Evolutionary conservation across 73 alveolate species (phyloP).

Genomic region (Loxodes magnus): DNA sequence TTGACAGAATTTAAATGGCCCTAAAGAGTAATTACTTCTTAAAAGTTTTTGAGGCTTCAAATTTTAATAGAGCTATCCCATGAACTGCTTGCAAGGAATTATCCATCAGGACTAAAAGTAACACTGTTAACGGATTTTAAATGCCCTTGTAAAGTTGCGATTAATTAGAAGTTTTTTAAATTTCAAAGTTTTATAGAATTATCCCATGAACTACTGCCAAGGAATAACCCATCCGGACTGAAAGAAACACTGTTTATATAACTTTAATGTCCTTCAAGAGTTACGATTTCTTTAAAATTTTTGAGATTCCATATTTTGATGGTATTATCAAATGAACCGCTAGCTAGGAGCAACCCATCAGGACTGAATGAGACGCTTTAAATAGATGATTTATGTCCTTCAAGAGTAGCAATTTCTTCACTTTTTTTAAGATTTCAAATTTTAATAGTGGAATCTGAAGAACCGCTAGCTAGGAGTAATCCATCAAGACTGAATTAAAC

Average conservation of each 20-base stretch:
- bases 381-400: background rate
- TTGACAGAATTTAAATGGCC: background rate
- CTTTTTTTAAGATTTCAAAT: background rate
- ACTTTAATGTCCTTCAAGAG: conserved; percentile 1
- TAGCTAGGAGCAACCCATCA: no score
- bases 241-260: background rate
- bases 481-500: background rate
- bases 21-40: background rate
- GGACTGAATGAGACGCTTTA: no score
- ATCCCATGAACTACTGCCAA: background rate
- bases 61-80: background rate
- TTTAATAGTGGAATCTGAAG: background rate
- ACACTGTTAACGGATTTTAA: background rate
- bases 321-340: conserved; percentile 37
- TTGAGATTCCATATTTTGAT: conserved; percentile 27
- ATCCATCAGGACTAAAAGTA: background rate
- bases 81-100: background rate
- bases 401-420: background rate
- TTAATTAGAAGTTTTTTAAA: background rate
- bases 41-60: background rate
- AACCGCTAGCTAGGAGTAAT: background rate
- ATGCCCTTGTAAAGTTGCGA: background rate
- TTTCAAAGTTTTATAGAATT: background rate
- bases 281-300: background rate
- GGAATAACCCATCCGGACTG: background rate